Percentiles rank a stretch among this genome's conserved stretches.
Evolutionary conservation across 495 filamentous ascomycete genomes (phyloP).

Genomic region (Aspergillus asperescens): DNA sequence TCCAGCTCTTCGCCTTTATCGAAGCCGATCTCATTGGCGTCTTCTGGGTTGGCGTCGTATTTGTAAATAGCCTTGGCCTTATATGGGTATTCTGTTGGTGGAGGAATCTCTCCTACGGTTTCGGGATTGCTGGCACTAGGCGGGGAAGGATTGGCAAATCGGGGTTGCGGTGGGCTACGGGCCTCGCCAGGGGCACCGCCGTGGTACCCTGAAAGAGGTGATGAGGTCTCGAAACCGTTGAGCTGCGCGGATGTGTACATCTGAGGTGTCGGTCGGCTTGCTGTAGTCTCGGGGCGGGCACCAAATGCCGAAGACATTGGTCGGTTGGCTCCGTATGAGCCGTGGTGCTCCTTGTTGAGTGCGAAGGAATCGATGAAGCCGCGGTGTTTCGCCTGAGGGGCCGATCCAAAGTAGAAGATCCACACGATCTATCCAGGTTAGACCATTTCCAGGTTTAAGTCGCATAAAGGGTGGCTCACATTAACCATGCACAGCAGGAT

Average conservation of each 20-base stretch:
- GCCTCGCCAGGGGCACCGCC: conserved; percentile 58
- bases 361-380: conserved; percentile 95
- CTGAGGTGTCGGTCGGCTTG: conserved; percentile 75
- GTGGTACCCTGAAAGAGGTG: conserved; percentile 75
- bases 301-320: conserved; percentile 46
- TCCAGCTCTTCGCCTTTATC: conserved; percentile 94
- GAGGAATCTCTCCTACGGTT: conserved; percentile 53
- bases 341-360: conserved; percentile 73
- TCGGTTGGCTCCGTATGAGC: conserved; percentile 59
- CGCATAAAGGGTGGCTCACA: conserved; percentile 51
- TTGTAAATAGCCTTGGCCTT: conserved; percentile 97
- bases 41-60: conserved; percentile 96
- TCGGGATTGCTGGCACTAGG: conserved; percentile 32
- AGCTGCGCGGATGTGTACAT: conserved; percentile 97
- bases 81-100: conserved; percentile 92
- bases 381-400: conserved; percentile 79
- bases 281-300: conserved; percentile 74
- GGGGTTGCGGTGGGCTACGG: conserved; percentile 53
- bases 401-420: conserved; percentile 98
- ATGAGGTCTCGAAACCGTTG: conserved; percentile 93
- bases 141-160: conserved; percentile 43
- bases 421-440: conserved; percentile 71
- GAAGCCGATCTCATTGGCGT: conserved; percentile 97
- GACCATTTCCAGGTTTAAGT: background rate
- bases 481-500: conserved; percentile 94